phyloP scores from a whole-genome alignment of 257 asterid genomes.

The Lycium barbarum region DNA sequence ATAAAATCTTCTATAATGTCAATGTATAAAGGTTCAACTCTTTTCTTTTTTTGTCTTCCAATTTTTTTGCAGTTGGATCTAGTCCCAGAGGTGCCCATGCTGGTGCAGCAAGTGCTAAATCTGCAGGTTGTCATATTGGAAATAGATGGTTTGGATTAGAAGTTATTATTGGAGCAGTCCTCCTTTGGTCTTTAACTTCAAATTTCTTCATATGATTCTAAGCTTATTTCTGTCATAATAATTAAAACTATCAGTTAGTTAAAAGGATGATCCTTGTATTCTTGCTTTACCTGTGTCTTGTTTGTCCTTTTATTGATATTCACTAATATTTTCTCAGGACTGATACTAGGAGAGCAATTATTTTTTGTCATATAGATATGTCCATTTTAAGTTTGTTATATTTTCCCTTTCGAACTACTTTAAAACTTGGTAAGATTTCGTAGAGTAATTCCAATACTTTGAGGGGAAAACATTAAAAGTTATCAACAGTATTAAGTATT shows the following conservation, averaged over 20 bases:
- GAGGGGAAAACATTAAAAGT: too few relatives aligned
- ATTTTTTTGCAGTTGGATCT: slow-evolving; percentile 31
- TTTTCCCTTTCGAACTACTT: not conserved
- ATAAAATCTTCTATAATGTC: not conserved
- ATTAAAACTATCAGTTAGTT: not conserved
- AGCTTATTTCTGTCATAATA: slow-evolving; percentile 6
- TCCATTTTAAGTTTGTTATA: not conserved
- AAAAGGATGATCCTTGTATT: slow-evolving; percentile 20
- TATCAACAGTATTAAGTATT: too few relatives aligned
- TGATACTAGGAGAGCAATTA: not conserved
- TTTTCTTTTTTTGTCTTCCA: not conserved
- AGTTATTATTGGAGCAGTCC: slow-evolving; percentile 33
- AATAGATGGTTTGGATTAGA: slow-evolving; percentile 37
- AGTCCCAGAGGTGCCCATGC: slow-evolving; percentile 37
- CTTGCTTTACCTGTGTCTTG: not conserved
- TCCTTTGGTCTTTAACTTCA: slow-evolving; percentile 30
- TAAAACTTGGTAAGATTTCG: too few relatives aligned
- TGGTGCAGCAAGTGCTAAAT: slow-evolving; percentile 27
- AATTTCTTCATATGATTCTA: not conserved
- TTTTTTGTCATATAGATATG: not conserved
- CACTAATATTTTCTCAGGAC: not conserved
- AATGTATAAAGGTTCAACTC: not conserved
- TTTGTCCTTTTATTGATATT: not conserved
- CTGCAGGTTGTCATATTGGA: slow-evolving; percentile 35
- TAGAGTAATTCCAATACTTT: too few relatives aligned